Base-by-base conservation (phyloP, 2,329 filamentous ascomycete genomes). In the Scopulariopsis brevicaulis region DNA sequence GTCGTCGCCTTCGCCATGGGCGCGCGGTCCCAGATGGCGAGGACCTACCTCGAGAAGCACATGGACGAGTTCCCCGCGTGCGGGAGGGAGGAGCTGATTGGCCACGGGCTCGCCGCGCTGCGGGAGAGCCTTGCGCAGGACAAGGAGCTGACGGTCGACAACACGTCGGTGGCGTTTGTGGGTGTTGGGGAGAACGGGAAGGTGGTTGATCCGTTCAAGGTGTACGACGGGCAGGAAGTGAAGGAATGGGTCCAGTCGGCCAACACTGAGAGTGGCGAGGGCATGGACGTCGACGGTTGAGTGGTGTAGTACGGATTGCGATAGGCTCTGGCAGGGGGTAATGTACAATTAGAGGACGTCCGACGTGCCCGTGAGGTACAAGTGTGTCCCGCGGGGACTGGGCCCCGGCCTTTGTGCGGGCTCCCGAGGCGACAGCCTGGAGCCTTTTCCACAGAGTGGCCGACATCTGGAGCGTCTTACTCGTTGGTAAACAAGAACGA, bases 71-170 rank as follows among this genome's bases (percentile, higher is more conserved):
- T 99, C 71, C 81, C 83, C 66, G 80, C 81, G 63, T 86, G 85
- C 69, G 83, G 80, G 62, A 80, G 89, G 66, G 93, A 96, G 69
- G 89, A 96, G 73, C 77, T 99, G 68, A 86, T 99, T 66, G 85
- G 84, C 74, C 94, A 99, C 76, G 94, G 93, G 35, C 77, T 99
- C 69, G 83, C 83, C 69, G 93, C 94, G 56, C 78, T 99, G 69
- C 96, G 96, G 80, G 94, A 99, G 79, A 96, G 89, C 65, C 77
- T 99, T 71, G 88, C 89, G 59, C 93, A 97, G 81, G 94, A 99
- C 75, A 96, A 95, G 79, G 92, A 97, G 80, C 77, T 99, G 71
- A 97, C 93, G 58, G 84, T 96, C 48, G 94, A 97, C 72, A 99
- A 99, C 77, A 96, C 92, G 58, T 96, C 90, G 65, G 83, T 99